These are phyloP conservation scores for Lignosus rhinocerotis DNA, from an alignment of 1,284 basidiomycete species.

Conservation along the genomic window DNA sequence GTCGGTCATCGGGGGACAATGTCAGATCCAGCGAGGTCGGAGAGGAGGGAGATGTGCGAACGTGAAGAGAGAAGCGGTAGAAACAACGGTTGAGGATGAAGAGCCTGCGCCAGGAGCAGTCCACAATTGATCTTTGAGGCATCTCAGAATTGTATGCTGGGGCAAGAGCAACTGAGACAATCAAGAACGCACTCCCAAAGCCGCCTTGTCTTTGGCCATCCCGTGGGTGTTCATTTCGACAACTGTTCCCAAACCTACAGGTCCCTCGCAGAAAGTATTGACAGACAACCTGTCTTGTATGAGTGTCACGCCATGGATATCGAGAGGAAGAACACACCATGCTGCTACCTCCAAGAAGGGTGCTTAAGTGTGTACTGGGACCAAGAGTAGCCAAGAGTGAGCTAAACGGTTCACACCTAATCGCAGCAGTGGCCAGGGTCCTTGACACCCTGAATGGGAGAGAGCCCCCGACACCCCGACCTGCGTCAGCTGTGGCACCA, in stretches of 20 bases:
- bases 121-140: constrained; percentile 48
- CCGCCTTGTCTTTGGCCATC: constrained; percentile 34
- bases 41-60: constrained; percentile 33
- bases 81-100: constrained; percentile 20
- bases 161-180: constrained; percentile 4
- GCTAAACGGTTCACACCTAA: too few species aligned
- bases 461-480: too few species aligned
- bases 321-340: constrained; percentile 7
- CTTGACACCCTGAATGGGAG: too few species aligned
- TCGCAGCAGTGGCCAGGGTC: too few species aligned
- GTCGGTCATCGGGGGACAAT: constrained; percentile 14
- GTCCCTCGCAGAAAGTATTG: constrained; percentile 64
- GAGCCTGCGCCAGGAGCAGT: constrained; percentile 18
- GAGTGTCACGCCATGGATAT: not conserved
- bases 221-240: constrained; percentile 68
- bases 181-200: constrained; percentile 37
- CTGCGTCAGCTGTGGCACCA: too few species aligned
- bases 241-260: constrained; percentile 69
- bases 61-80: constrained; percentile 40
- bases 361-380: too few species aligned
- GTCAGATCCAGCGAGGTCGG: constrained; percentile 7
- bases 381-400: too few species aligned
- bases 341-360: not conserved
- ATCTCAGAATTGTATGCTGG: constrained; percentile 26
- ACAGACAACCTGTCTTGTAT: constrained; percentile 46